phyloP scores from a whole-genome alignment of 192 early-diverging fungal genomes.

The Backusella liffmaniae region DNA sequence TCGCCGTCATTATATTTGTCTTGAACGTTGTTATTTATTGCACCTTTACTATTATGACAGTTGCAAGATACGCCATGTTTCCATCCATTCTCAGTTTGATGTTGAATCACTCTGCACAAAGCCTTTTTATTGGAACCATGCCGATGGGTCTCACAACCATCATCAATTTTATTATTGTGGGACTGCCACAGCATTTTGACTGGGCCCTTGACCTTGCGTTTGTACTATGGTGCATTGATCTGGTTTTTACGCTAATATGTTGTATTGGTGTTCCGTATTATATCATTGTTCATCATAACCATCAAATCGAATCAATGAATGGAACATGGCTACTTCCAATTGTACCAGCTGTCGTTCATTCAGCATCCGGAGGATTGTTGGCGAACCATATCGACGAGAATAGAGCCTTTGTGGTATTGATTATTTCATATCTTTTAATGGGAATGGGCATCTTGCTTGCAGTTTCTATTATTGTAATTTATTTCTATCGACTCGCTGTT shows the following conservation, averaged over 20 bases:
- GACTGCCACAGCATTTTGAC: slow-evolving; percentile 20
- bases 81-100: slow-evolving; percentile 45
- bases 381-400: slow-evolving; percentile 25
- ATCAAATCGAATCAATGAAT: slow-evolving; percentile 40
- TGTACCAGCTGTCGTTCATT: slow-evolving; percentile 48
- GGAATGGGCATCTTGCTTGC: slow-evolving; percentile 46
- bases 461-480: slow-evolving; percentile 44
- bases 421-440: slow-evolving; percentile 46
- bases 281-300: slow-evolving; percentile 41
- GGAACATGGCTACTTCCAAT: slow-evolving; percentile 49
- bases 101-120: slow-evolving; percentile 44
- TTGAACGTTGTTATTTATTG: slow-evolving; percentile 42
- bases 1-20: slow-evolving; percentile 39
- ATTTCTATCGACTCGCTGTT: slow-evolving; percentile 43
- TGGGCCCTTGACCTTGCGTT: slow-evolving; percentile 44
- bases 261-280: slow-evolving; percentile 42
- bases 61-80: slow-evolving; percentile 32
- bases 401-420: slow-evolving; percentile 28
- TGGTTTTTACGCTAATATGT: slow-evolving; percentile 35
- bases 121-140: slow-evolving; percentile 48
- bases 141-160: slow-evolving; percentile 53
- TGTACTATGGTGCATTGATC: slow-evolving; percentile 44
- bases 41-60: slow-evolving; percentile 29
- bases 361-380: slow-evolving; percentile 39
- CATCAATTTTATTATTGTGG: slow-evolving; percentile 30